Conservation (phyloP, 2,329 filamentous ascomycete species). For the Kalmusia sp. region DNA sequence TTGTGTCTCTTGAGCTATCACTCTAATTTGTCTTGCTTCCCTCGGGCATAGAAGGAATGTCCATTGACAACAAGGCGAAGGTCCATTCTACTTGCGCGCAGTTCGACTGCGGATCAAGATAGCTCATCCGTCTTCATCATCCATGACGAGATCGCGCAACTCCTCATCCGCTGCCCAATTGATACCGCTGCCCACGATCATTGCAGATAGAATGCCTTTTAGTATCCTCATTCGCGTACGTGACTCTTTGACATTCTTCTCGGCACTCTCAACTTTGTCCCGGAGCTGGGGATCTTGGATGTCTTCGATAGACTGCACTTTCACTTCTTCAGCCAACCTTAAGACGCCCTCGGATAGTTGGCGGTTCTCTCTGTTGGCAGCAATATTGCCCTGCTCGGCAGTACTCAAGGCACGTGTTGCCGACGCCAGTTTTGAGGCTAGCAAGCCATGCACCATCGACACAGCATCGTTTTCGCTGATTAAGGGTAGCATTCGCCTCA, state of each 20-base stretch:
- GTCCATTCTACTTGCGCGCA: not conserved
- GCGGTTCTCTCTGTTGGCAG: conserved; percentile 66
- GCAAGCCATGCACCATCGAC: conserved; percentile 68
- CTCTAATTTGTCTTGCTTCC: too few relatives aligned
- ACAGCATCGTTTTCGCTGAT: conserved; percentile 71
- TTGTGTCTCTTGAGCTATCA: too few relatives aligned
- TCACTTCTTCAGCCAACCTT: conserved; percentile 65
- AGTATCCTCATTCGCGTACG: conserved; percentile 75
- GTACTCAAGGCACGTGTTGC: conserved; percentile 62
- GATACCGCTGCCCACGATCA: conserved; percentile 81
- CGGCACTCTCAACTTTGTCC: conserved; percentile 64
- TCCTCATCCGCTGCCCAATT: conserved; percentile 78
- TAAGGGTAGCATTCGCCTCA: conserved; percentile 70
- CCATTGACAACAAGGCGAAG: not conserved
- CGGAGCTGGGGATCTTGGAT: conserved; percentile 61
- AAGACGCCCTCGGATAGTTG: conserved; percentile 69
- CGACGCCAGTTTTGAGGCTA: conserved; percentile 61
- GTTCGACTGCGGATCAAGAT: not conserved
- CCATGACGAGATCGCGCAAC: conserved; percentile 75
- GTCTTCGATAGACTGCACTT: conserved; percentile 61
- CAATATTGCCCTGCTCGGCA: conserved; percentile 65
- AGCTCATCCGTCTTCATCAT: conserved; percentile 56
- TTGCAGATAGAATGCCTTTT: conserved; percentile 79
- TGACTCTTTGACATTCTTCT: conserved; percentile 67
- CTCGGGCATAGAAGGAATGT: not conserved